Evolutionary conservation across 2,329 filamentous ascomycete genomes (phyloP).

Genomic region (Immersiporthe knoxdaviesiana): DNA sequence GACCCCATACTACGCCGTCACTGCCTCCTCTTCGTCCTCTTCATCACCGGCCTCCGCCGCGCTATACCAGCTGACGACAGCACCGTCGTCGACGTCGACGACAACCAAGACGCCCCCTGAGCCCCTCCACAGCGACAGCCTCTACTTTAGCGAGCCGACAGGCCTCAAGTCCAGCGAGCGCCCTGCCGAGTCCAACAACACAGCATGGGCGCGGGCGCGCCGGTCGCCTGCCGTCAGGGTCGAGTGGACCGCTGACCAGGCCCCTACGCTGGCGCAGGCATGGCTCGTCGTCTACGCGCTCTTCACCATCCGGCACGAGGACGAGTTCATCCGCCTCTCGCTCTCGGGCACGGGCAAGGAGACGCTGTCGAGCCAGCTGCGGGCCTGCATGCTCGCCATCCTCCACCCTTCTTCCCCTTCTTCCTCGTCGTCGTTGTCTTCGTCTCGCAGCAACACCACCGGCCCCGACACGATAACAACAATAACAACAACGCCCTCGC

Average conservation of each 20-base stretch:
- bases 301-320: constrained; percentile 53
- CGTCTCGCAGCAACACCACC: background rate
- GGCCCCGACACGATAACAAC: constrained; percentile 29
- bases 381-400: constrained; percentile 52
- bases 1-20: constrained; percentile 33
- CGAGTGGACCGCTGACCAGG: constrained; percentile 45
- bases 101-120: constrained; percentile 26
- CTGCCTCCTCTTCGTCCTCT: constrained; percentile 20
- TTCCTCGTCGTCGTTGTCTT: background rate
- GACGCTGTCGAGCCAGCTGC: constrained; percentile 33
- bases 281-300: constrained; percentile 59
- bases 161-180: constrained; percentile 39
- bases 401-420: constrained; percentile 44
- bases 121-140: constrained; percentile 35
- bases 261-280: constrained; percentile 53
- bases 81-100: constrained; percentile 9
- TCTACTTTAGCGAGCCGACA: constrained; percentile 39
- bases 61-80: constrained; percentile 22
- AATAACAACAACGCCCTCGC: constrained; percentile 39
- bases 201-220: constrained; percentile 59
- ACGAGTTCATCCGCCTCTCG: constrained; percentile 53
- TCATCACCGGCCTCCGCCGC: constrained; percentile 17
- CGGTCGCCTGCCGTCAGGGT: constrained; percentile 53
- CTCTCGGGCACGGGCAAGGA: constrained; percentile 42
- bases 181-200: constrained; percentile 55